These are phyloP conservation scores for Phytophthora fragariae DNA, from an alignment of 352 stramenopile species.

Conservation along the genomic window DNA sequence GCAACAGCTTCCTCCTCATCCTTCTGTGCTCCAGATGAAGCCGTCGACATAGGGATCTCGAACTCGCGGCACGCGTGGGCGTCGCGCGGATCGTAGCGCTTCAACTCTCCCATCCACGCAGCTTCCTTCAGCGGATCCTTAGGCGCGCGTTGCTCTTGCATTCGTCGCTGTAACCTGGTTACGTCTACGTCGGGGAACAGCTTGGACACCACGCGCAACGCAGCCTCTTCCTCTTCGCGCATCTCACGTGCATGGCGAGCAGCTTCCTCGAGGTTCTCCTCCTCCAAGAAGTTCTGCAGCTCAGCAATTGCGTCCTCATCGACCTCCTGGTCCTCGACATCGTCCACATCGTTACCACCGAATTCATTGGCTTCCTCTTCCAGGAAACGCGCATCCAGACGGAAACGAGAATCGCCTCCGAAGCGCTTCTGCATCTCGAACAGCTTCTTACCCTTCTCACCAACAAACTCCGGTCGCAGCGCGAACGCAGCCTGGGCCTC, in stretches of 20 bases:
- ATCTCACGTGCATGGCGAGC: constrained; percentile 52
- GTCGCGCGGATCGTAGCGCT: constrained; percentile 74
- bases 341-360: constrained; percentile 51
- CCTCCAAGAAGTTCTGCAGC: constrained; percentile 61
- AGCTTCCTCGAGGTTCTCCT: constrained; percentile 47
- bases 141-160: constrained; percentile 49
- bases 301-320: constrained; percentile 35
- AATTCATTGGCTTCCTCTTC: constrained; percentile 73
- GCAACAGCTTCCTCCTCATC: constrained; percentile 22
- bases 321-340: constrained; percentile 30
- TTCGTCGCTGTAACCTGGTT: constrained; percentile 59
- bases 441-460: constrained; percentile 70
- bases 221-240: constrained; percentile 56
- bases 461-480: constrained; percentile 76
- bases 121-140: constrained; percentile 78
- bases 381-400: constrained; percentile 79
- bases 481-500: constrained; percentile 55
- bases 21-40: constrained; percentile 30
- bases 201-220: constrained; percentile 60
- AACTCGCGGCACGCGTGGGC: constrained; percentile 51
- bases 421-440: constrained; percentile 89
- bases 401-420: constrained; percentile 79
- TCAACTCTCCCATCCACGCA: constrained; percentile 80
- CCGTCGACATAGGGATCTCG: constrained; percentile 51
- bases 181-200: constrained; percentile 79